Base-by-base conservation (phyloP, 208 protist species). In the Trypanosoma melophagium region DNA sequence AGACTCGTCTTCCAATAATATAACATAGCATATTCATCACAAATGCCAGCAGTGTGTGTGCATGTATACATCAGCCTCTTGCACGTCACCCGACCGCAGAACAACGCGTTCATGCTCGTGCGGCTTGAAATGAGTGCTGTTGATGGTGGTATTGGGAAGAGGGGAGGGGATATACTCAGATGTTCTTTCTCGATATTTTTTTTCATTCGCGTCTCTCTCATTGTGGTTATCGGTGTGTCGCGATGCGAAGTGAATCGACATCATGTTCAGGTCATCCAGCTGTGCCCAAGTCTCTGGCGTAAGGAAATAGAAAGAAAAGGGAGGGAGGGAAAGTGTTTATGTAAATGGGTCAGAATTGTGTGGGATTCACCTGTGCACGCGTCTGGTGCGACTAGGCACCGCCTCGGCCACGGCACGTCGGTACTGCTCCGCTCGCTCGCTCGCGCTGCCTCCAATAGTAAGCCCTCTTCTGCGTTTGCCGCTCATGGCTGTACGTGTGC, bases 381-480 rank as follows among this genome's bases (percentile, higher is more conserved):
- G 58, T 21, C 52, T 21, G 42, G 31, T 7, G 45, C 38, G 52
- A 17, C 7, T 1, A 24, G 24, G 49, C 59, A 54, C 13, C 51
- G 52, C 44, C 47, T 24, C 49, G 50, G 31, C 66, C 14, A n/a
- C 21, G 35, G 19, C 44, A 40, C 54, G 65, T 40, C 62, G 35
- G 53, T 13, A 59, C 62, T 16, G 66, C 52, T 53, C 35, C 17
- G 41, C 61, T 54, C 74, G 65, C 49, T 61, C 69, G 69, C 68
- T 75, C 62, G 66, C 63, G 72, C 69, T 44, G 41, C 65, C 56
- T 65, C 54, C 53, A 9, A 5, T 57, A 16, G 54, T 79, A 75
- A 79, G 74, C 74, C 74, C 74, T 79, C 74, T 79, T 79, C 74
- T 79, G 74, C 68, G 47, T 47, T 54, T 58, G 45, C 74, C 74